These are phyloP conservation scores for Populus trichocarpa DNA, from an alignment of 441 rosid genomes.

Conservation along the genomic window DNA sequence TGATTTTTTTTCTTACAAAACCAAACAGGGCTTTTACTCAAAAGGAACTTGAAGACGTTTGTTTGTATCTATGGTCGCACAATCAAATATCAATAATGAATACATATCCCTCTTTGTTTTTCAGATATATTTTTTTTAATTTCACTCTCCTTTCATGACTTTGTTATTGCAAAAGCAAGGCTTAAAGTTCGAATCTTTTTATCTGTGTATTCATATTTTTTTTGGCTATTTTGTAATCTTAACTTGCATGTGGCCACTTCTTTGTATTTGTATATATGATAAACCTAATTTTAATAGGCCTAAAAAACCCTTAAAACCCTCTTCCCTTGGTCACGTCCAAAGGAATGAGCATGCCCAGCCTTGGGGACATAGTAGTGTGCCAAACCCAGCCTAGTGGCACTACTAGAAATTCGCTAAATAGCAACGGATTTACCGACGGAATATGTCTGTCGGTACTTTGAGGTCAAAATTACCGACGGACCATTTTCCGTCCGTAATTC, in stretches of 20 bases:
- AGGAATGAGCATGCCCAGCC: too few species aligned
- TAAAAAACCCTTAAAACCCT: too few species aligned
- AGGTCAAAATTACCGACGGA: too few species aligned
- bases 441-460: too few species aligned
- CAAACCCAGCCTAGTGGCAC: too few species aligned
- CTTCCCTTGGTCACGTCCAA: too few species aligned
- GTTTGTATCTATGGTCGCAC: constrained; percentile 55
- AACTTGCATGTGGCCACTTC: too few species aligned
- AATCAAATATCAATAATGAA: constrained; percentile 49
- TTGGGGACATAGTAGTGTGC: too few species aligned
- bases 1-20: background rate
- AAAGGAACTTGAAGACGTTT: constrained; percentile 60
- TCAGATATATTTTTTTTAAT: constrained; percentile 39
- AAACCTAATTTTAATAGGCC: too few species aligned
- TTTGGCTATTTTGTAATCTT: background rate
- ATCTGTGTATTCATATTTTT: background rate
- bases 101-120: constrained; percentile 50
- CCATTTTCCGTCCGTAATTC: too few species aligned
- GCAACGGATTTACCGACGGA: too few species aligned
- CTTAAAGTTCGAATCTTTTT: background rate
- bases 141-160: constrained; percentile 46
- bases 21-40: constrained; percentile 62
- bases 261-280: background rate
- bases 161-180: constrained; percentile 72
- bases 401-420: too few species aligned